Conservation (phyloP, 73 alveolate genomes). For the Paramecium primaurelia region DNA sequence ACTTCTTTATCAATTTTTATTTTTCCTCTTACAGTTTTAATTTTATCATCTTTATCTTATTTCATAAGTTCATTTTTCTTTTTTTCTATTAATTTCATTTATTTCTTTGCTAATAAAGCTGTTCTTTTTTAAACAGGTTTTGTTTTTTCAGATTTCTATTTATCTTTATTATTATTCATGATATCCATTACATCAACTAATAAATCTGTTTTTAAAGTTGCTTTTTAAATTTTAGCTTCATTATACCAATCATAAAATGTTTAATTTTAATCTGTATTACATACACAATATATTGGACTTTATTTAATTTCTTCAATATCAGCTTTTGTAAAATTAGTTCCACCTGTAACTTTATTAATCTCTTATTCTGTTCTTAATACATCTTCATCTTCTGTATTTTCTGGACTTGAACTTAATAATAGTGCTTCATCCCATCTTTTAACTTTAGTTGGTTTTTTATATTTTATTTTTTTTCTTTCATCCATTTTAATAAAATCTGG, state of each 20-base stretch:
- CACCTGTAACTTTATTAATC: background rate
- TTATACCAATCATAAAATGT: constrained; percentile 48
- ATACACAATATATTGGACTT: background rate
- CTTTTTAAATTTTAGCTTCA: constrained; percentile 20
- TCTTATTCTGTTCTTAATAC: background rate
- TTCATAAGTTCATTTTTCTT: background rate
- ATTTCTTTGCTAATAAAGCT: background rate
- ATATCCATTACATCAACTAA: background rate
- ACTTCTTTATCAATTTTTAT: constrained; percentile 11
- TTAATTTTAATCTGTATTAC: constrained; percentile 11
- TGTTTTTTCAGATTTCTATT: background rate
- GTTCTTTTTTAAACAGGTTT: background rate
- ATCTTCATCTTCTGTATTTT: background rate
- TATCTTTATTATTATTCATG: background rate
- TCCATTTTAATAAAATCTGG: background rate
- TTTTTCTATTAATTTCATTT: background rate
- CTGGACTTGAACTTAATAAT: background rate
- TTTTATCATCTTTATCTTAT: background rate
- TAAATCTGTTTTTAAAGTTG: background rate
- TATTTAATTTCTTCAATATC: background rate
- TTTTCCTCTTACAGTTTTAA: constrained; percentile 35
- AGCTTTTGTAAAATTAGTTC: background rate
- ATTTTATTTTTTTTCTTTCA: background rate
- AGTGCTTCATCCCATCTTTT: constrained; percentile 51
- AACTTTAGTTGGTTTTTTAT: background rate